These are phyloP conservation scores for Pholiota conissans DNA, from an alignment of 768 basidiomycete species.

Conservation along the genomic window DNA sequence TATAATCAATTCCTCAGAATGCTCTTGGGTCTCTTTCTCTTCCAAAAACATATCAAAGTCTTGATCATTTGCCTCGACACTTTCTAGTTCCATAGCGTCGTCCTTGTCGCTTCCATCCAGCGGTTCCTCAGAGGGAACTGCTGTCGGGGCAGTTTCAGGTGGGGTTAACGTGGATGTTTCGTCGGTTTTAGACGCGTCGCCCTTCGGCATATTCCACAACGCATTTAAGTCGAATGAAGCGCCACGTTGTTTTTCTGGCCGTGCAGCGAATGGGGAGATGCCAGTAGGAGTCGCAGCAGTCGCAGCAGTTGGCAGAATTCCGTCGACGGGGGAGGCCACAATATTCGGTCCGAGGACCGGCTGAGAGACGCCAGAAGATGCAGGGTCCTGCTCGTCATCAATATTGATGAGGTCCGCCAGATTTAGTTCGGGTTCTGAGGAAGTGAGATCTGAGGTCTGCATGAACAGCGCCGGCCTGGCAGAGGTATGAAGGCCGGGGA, in stretches of 20 bases:
- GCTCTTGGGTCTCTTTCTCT: constrained; percentile 47
- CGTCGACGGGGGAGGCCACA: constrained; percentile 16
- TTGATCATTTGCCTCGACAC: constrained; percentile 63
- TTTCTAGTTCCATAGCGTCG: constrained; percentile 49
- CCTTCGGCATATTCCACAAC: constrained; percentile 64
- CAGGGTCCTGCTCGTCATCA: constrained; percentile 51
- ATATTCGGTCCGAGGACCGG: constrained; percentile 5
- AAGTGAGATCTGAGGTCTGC: constrained; percentile 36
- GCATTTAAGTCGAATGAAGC: constrained; percentile 72
- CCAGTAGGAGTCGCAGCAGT: constrained; percentile 32
- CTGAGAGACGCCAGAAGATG: constrained; percentile 13
- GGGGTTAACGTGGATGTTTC: constrained; percentile 6
- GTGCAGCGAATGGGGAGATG: constrained; percentile 49
- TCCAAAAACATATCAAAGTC: constrained; percentile 88
- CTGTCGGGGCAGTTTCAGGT: constrained; percentile 11
- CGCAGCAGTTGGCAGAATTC: constrained; percentile 11
- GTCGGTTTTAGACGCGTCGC: constrained; percentile 18
- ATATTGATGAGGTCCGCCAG: constrained; percentile 78
- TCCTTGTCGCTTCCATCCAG: constrained; percentile 36
- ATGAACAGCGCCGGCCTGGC: constrained; percentile 26
- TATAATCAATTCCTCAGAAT: constrained; percentile 34
- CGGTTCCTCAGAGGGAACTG: constrained; percentile 17
- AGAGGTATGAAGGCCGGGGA: not conserved
- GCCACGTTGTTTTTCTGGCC: constrained; percentile 44
- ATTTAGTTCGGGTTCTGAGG: constrained; percentile 63